Percentiles rank a stretch among this genome's conserved stretches.
Evolutionary conservation across 441 rosid genomes (phyloP).

Genomic region (Jatropha podagrica): DNA sequence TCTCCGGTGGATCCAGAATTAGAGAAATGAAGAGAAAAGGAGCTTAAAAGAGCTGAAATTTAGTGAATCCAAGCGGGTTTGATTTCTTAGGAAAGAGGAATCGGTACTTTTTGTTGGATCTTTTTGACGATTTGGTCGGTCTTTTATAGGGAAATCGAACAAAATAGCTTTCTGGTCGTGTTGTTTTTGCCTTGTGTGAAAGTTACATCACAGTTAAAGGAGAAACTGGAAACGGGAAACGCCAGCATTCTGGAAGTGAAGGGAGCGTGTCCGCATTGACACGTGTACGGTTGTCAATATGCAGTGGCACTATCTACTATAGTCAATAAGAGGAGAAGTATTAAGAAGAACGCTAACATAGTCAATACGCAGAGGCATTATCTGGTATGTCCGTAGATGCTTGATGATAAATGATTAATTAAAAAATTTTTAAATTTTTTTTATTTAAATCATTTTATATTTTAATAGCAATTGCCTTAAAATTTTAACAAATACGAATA

Average conservation of each 20-base stretch:
- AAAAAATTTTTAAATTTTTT: too few relatives aligned
- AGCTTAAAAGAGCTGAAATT: too few relatives aligned
- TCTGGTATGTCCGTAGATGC: too few relatives aligned
- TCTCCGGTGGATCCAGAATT: background rate
- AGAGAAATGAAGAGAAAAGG: background rate
- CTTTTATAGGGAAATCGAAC: background rate
- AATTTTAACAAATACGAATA: too few relatives aligned
- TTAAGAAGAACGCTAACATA: too few relatives aligned
- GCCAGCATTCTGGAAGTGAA: too few relatives aligned
- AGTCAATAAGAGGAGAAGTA: too few relatives aligned
- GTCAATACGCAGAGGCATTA: too few relatives aligned
- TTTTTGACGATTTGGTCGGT: background rate
- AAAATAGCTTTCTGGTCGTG: background rate
- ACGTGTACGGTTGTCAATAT: slow-evolving; percentile 1
- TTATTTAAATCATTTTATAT: too few relatives aligned
- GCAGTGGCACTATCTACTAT: background rate
- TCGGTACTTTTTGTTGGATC: background rate
- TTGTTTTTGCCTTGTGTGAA: background rate
- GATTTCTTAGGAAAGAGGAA: background rate
- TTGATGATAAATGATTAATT: too few relatives aligned
- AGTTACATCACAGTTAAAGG: background rate
- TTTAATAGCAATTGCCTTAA: too few relatives aligned
- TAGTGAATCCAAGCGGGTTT: background rate
- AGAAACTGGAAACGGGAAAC: background rate
- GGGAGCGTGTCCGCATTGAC: background rate